Evolutionary conservation across 148 eudicot species (phyloP).

Genomic region (Vaccinium macrocarpon): DNA sequence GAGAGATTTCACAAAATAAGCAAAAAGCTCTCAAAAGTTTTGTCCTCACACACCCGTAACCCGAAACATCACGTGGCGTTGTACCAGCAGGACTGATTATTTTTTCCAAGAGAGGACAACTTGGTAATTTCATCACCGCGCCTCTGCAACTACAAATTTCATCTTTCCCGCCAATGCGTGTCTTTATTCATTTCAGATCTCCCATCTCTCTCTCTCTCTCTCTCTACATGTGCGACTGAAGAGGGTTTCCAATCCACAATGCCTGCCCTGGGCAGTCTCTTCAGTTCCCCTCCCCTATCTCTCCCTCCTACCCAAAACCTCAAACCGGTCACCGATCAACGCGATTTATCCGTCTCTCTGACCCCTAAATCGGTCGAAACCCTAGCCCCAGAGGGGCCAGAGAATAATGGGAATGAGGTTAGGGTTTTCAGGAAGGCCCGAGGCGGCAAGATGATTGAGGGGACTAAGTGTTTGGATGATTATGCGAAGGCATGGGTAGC

Average conservation of each 20-base stretch:
- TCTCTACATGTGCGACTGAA: background rate
- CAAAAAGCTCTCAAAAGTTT: too few species aligned
- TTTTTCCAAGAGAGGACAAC: background rate
- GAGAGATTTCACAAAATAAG: too few species aligned
- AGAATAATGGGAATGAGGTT: slow-evolving; percentile 9
- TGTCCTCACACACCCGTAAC: too few species aligned
- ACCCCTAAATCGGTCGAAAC: slow-evolving; percentile 28
- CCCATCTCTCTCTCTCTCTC: background rate
- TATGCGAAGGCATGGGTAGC: slow-evolving; percentile 39
- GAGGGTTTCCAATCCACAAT: slow-evolving; percentile 18
- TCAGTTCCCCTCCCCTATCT: slow-evolving; percentile 29
- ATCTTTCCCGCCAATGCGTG: slow-evolving; percentile 20
- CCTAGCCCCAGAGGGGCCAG: slow-evolving; percentile 27
- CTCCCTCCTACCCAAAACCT: slow-evolving; percentile 19
- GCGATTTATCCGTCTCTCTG: slow-evolving; percentile 5
- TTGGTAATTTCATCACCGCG: background rate
- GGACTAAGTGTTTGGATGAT: slow-evolving; percentile 31
- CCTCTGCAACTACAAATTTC: slow-evolving; percentile 21
- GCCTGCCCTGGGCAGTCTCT: slow-evolving; percentile 39
- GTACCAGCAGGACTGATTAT: too few species aligned
- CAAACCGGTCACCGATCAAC: slow-evolving; percentile 22
- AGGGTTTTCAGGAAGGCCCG: slow-evolving; percentile 29
- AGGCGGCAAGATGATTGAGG: slow-evolving; percentile 18
- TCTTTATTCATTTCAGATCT: background rate
- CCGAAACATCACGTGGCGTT: too few species aligned